Conservation (phyloP, 331 rosid genomes). For the Stylosanthes scabra region DNA sequence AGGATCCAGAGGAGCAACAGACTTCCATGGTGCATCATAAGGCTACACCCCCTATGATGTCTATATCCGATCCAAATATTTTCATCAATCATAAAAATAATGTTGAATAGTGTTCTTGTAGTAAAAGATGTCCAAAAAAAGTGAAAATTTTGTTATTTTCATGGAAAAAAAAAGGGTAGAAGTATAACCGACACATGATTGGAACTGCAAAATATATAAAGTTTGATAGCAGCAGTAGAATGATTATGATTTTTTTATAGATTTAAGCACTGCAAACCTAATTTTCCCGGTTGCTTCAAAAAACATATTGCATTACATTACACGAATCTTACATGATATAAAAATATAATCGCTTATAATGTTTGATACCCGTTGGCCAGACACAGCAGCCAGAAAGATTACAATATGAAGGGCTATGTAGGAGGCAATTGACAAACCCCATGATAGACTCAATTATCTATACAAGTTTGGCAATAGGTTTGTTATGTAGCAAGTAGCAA, state of each 20-base stretch:
- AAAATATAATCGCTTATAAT: no score
- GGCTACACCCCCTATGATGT: no score
- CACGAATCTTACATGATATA: no score
- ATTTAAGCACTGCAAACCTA: neutral
- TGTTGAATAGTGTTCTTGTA: no score
- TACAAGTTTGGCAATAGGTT: slow-evolving; percentile 5
- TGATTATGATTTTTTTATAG: no score
- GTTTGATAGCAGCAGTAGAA: neutral
- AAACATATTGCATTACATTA: neutral
- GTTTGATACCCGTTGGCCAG: neutral
- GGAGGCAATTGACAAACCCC: neutral
- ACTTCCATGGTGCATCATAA: no score
- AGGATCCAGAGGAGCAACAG: no score
- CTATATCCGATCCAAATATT: no score
- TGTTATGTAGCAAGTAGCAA: slow-evolving; percentile 9
- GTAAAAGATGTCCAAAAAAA: no score
- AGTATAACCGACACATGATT: neutral
- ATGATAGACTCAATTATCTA: slow-evolving; percentile 8
- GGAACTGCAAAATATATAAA: neutral
- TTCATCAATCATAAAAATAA: no score
- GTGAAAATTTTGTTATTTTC: no score
- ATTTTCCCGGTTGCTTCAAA: neutral
- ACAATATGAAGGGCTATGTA: slow-evolving; percentile 10
- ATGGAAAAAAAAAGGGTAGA: no score
- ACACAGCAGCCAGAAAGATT: slow-evolving; percentile 1